These are phyloP conservation scores for Neurospora hispaniola DNA, from an alignment of 495 filamentous ascomycete genomes.

Conservation along the genomic window DNA sequence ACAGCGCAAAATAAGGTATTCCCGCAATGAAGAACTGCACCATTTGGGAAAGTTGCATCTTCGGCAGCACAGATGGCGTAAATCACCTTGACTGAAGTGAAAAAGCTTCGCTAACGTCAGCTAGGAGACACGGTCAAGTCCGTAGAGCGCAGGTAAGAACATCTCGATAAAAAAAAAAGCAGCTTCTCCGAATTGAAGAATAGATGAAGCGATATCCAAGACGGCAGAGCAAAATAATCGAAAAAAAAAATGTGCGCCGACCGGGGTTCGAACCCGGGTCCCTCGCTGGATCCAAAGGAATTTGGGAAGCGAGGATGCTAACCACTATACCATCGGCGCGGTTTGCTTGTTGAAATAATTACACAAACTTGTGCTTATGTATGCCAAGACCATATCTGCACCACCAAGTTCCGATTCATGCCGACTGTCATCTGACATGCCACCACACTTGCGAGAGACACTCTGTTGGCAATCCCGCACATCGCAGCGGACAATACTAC, in stretches of 20 bases:
- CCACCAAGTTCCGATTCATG: background rate
- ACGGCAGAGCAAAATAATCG: background rate
- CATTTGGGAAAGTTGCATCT: background rate
- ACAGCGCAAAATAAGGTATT: background rate
- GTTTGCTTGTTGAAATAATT: background rate
- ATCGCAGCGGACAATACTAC: background rate
- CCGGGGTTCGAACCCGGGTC: background rate
- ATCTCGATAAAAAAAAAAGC: background rate
- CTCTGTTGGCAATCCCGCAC: background rate
- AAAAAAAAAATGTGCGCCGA: background rate
- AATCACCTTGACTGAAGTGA: background rate
- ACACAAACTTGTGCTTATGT: background rate
- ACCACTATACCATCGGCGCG: background rate
- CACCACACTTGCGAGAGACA: background rate
- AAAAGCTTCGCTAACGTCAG: background rate
- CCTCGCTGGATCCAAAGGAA: background rate
- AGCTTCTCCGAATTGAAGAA: background rate
- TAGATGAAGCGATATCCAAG: background rate
- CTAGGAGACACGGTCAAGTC: background rate
- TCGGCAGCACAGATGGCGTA: background rate
- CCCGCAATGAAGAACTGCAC: background rate
- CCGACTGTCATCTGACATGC: background rate
- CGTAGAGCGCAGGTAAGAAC: no score
- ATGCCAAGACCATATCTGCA: background rate
- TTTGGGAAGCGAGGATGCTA: slow-evolving; percentile 1